Base-by-base conservation (phyloP, 495 filamentous ascomycete genomes). In the Penicillium paradoxum region DNA sequence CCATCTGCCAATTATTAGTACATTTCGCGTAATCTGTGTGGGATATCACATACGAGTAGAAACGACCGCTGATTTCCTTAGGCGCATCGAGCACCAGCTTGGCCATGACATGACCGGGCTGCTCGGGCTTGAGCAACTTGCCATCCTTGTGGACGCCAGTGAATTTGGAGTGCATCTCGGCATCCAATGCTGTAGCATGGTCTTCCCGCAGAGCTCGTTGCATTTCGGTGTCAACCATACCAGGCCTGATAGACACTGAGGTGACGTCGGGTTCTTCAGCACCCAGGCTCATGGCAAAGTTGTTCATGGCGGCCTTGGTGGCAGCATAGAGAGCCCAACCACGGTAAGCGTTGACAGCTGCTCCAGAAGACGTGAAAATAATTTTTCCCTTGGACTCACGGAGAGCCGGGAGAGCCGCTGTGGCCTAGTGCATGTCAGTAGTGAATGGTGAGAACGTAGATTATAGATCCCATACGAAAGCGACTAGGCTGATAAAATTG, bases 171-270 rank as follows among this genome's bases (percentile, higher is more conserved):
- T 82, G 80, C 54, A 85, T 79, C 45, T 83, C 76, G 19, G 73
- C 69, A 41, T 84, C 74, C 86, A 97, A 86, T 17, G 69, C 75
- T 0, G 66, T 66, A 27, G 69, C 65, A 59, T 92, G 88, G 45
- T 82, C 75, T 36, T 91, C 85, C 49, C 93, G 76, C 30, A 98
- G 76, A 41, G 86, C 81, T 41, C 80, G 79, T 67, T 97, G 93
- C 93, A 98, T 98, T 36, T 90, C 88, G 2, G 93, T 98, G 63
- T 97, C 88, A 22, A 93, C 83, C 51, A 90, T 85, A 6, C 93
- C 93, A 0, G 93, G 93, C 37, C 87, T 81, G 40, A 98, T 74
- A 0, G 81, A 70, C 3, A 98, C 65, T 7, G 79, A 79, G 3
- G 79, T 86, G 46, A 96, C 80, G 14, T 85, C 78, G 7, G 88